phyloP scores from a whole-genome alignment of 257 asterid genomes.

The Capsicum baccatum region DNA sequence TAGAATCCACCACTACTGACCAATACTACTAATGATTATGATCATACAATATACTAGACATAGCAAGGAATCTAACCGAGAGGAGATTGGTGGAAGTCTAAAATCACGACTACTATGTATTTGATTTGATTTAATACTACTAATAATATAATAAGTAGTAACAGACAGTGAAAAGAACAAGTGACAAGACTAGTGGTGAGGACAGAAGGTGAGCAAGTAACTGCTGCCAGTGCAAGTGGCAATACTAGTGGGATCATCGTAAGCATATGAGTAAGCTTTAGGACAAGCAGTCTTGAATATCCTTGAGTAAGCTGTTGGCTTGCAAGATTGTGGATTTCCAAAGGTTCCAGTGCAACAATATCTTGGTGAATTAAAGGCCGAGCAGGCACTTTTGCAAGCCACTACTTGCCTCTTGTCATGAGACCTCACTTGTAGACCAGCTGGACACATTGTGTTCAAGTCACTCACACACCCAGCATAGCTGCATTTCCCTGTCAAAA shows the following conservation, averaged over 20 bases:
- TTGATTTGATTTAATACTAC: neutral
- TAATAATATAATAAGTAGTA: neutral
- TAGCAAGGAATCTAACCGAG: neutral
- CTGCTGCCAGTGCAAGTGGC: constrained; percentile 83
- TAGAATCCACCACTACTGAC: neutral
- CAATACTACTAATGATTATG: neutral
- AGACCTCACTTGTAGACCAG: constrained; percentile 89
- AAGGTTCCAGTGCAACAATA: constrained; percentile 93
- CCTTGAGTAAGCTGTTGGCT: constrained; percentile 92
- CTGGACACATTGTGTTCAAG: constrained; percentile 87
- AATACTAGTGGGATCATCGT: constrained; percentile 94
- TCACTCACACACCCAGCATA: constrained; percentile 92
- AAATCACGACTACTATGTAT: neutral
- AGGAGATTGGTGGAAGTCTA: neutral
- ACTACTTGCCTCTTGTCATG: constrained; percentile 76
- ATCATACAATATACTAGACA: neutral
- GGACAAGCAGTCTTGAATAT: constrained; percentile 94
- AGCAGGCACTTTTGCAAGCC: constrained; percentile 93
- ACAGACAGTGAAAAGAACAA: neutral
- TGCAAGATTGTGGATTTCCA: constrained; percentile 85
- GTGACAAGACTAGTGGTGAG: constrained; percentile 62
- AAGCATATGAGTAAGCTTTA: constrained; percentile 93
- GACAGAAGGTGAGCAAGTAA: constrained; percentile 88
- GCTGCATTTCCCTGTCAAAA: constrained; percentile 72
- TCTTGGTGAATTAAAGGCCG: constrained; percentile 84